Evolutionary conservation across 1,139 yeast genomes (phyloP).

Genomic region (Pichia cactophila): DNA sequence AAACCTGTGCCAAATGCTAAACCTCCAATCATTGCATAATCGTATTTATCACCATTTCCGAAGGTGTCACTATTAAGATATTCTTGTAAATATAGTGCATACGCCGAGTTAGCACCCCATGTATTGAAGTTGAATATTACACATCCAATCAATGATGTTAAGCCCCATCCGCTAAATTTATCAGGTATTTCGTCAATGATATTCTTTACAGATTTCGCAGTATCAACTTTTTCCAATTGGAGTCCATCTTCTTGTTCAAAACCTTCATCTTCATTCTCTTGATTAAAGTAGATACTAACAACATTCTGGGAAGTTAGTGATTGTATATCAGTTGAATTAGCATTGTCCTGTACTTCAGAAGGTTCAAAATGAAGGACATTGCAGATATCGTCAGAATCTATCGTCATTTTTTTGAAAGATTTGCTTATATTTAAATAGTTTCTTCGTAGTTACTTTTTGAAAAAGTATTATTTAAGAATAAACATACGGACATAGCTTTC

Average conservation of each 20-base stretch:
- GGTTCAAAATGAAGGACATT: too few species aligned
- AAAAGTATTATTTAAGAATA: too few species aligned
- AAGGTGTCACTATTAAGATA: constrained; percentile 39
- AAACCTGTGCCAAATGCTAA: constrained; percentile 42
- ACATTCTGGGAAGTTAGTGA: not conserved
- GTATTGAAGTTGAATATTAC: constrained; percentile 36
- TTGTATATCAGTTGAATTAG: not conserved
- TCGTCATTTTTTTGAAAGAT: not conserved
- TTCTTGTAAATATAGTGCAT: constrained; percentile 48
- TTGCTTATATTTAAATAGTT: not conserved
- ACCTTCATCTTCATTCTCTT: not conserved
- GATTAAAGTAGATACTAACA: not conserved
- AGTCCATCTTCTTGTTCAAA: not conserved
- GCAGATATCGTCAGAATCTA: too few species aligned
- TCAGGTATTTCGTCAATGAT: constrained; percentile 23
- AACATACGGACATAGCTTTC: too few species aligned
- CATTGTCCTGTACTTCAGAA: not conserved
- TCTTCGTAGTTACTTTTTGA: too few species aligned
- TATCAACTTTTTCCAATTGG: not conserved
- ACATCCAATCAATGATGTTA: constrained; percentile 38
- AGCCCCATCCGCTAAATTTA: constrained; percentile 37
- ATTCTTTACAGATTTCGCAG: not conserved
- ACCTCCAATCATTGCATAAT: constrained; percentile 56
- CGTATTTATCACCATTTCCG: constrained; percentile 42
- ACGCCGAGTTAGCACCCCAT: constrained; percentile 60